phyloP scores from a whole-genome alignment of 192 early-diverging fungal genomes.

The Rhizophagus prolifer region DNA sequence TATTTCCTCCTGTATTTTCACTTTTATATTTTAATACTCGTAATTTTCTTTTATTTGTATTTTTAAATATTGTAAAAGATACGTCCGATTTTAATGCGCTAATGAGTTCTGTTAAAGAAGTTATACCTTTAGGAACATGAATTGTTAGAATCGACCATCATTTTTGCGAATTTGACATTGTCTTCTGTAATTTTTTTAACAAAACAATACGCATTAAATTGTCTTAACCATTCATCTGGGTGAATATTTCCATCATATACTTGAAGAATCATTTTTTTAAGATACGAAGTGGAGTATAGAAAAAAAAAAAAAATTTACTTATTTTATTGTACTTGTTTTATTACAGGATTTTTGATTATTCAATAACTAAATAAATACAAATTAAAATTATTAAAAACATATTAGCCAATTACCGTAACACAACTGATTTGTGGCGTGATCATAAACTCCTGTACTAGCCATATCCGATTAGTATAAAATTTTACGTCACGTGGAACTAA shows the following conservation, averaged over 20 bases:
- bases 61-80: background rate
- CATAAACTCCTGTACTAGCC: too few relatives aligned
- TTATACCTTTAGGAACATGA: background rate
- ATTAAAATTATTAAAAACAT: too few relatives aligned
- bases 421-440: too few relatives aligned
- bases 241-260: background rate
- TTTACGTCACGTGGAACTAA: too few relatives aligned
- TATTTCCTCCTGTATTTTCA: background rate
- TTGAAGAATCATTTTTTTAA: background rate
- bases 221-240: background rate
- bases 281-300: too few relatives aligned
- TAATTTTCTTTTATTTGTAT: background rate
- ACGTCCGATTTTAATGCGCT: background rate
- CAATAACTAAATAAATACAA: too few relatives aligned
- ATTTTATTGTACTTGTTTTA: too few relatives aligned
- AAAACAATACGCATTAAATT: background rate
- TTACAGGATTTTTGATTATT: too few relatives aligned
- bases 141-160: background rate
- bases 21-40: background rate
- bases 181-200: background rate
- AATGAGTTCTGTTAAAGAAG: background rate
- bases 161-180: background rate
- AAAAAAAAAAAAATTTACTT: too few relatives aligned
- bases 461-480: too few relatives aligned
- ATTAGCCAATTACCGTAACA: too few relatives aligned